Base-by-base conservation (phyloP, 2,329 filamentous ascomycete genomes). In the Hypoxylon rubiginosum region DNA sequence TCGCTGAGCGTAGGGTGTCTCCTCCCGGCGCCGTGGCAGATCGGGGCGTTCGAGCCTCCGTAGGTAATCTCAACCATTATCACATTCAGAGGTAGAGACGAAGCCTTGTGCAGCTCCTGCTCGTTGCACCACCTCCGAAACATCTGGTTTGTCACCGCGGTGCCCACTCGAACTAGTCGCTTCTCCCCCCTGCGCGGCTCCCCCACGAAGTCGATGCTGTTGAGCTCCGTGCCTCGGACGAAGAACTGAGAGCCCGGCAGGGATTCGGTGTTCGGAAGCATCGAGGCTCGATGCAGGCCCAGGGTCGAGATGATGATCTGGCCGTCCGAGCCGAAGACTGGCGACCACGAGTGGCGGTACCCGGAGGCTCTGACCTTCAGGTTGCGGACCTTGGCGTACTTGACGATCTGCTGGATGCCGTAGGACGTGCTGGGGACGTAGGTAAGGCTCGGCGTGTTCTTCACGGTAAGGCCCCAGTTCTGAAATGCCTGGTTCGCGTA, bases 31-130 rank as follows among this genome's bases (percentile, higher is more conserved):
- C 83, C 83, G 57, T 85, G 82, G 70, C 83, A 84, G 50, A 82
- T 82, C 0, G 80, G 77, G 0, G 73, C 81, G 55, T 84, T 84
- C 6, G 79, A 78, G 2, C 82, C 83, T 8, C 82, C 82, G 48
- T 82, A 75, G 0, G 82, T 85, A 48, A 84, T 81, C 71, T 84
- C 82, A 5, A 83, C 82, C 62, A 84, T 77, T 63, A 84, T 82
- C 21, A 82, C 80, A 68, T 85, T 82, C 17, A 82, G 73, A 1
- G 83, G 81, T 19, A 84, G 69, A 0, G 80, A 77, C 76, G 80
- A 64, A 51, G 61, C 61, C n/a, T 34, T 55, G 17, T 64, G 81
- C 17, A 78, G 76, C 21, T 80, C 75, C 52, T 79, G 77, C 2
- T 74, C 71, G 50, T 83, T 75, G 19, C 80, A 78, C 82, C 82